phyloP scores from a whole-genome alignment of 768 basidiomycete genomes.

The Mycena olivaceomarginata region DNA sequence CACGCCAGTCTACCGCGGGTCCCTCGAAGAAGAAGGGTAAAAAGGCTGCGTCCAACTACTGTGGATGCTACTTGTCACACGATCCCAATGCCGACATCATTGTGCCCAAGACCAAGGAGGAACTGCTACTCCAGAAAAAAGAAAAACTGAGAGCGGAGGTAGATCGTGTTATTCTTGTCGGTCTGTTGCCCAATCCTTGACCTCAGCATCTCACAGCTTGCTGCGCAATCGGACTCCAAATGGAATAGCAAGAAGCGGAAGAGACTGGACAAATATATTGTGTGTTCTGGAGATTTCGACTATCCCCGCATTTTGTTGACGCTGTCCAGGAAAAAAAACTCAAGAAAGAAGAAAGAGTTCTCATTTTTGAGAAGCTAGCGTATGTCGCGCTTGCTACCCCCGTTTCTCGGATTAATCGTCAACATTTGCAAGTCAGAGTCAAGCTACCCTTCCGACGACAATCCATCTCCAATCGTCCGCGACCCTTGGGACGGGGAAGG shows the following conservation, averaged over 20 bases:
- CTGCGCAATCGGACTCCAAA: constrained; percentile 77
- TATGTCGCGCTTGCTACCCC: constrained; percentile 60
- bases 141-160: constrained; percentile 81
- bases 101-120: constrained; percentile 74
- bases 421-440: constrained; percentile 76
- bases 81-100: constrained; percentile 79
- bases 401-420: constrained; percentile 44
- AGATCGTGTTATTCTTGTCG: constrained; percentile 40
- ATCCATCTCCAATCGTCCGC: constrained; percentile 86
- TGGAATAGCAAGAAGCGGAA: constrained; percentile 92
- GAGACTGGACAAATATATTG: constrained; percentile 94
- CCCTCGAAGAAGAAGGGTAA: constrained; percentile 79
- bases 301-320: constrained; percentile 5
- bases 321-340: constrained; percentile 88
- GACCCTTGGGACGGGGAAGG: constrained; percentile 86
- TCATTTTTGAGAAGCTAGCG: constrained; percentile 89
- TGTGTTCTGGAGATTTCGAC: constrained; percentile 57
- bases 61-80: constrained; percentile 48
- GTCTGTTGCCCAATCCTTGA: constrained; percentile 26
- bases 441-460: constrained; percentile 77
- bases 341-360: constrained; percentile 89
- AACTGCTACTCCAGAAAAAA: constrained; percentile 76
- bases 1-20: constrained; percentile 76
- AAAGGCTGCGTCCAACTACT: constrained; percentile 51
- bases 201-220: constrained; percentile 56